Conservation (phyloP, 129 eudicot species). For the Flaveria linearis region DNA sequence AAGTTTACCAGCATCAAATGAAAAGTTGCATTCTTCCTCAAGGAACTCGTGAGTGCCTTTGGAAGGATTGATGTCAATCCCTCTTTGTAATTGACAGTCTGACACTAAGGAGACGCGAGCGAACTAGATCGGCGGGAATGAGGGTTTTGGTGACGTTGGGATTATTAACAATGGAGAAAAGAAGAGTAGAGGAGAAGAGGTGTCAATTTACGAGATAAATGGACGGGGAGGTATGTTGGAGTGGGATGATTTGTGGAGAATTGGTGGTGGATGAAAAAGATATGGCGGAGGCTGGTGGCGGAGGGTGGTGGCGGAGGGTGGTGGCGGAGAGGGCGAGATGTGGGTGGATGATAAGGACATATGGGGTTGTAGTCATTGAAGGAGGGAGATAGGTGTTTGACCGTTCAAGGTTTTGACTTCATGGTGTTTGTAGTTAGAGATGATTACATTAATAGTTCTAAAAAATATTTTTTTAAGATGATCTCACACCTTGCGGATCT, state of each 20-base stretch:
- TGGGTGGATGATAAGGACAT: constrained; percentile 56
- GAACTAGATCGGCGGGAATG: constrained; percentile 50
- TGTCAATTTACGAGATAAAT: background rate
- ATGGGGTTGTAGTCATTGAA: constrained; percentile 48
- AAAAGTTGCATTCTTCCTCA: constrained; percentile 63
- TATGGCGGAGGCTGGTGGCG: constrained; percentile 20
- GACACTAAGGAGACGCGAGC: constrained; percentile 37
- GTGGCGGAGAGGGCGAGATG: constrained; percentile 12
- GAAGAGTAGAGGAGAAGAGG: constrained; percentile 30
- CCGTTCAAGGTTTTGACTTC: background rate
- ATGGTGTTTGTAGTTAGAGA: too few species aligned
- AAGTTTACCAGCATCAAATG: background rate
- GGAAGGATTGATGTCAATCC: constrained; percentile 91
- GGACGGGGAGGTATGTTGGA: too few species aligned
- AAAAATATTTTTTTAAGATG: too few species aligned
- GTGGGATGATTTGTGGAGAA: too few species aligned
- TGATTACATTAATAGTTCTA: too few species aligned
- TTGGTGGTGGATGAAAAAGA: constrained; percentile 9
- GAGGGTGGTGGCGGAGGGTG: constrained; percentile 22
- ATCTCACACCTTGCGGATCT: too few species aligned
- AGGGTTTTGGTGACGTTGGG: too few species aligned
- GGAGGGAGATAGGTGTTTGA: background rate
- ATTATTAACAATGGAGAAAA: background rate
- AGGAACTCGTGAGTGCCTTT: constrained; percentile 94
- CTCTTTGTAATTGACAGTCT: constrained; percentile 27